Percentiles rank a stretch among this genome's conserved stretches.
phyloP scores from a whole-genome alignment of 2,329 filamentous ascomycete genomes.

The Fusarium nanum region DNA sequence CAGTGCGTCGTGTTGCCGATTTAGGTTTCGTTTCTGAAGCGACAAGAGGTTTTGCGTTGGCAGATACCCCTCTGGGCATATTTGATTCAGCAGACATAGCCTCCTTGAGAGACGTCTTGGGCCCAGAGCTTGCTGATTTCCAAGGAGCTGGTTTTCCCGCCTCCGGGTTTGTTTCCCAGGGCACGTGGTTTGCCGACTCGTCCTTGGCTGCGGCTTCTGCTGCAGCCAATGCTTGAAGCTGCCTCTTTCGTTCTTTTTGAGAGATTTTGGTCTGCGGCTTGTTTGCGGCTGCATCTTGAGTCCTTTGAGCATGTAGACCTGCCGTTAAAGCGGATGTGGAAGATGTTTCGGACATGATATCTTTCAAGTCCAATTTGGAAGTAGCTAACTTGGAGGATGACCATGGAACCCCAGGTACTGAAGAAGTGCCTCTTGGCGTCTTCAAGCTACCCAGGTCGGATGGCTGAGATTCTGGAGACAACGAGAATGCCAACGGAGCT shows the following conservation, averaged over 20 bases:
- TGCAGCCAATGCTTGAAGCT: slow-evolving; percentile 74
- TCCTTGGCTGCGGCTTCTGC: slow-evolving; percentile 55
- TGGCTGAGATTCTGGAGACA: slow-evolving; percentile 34
- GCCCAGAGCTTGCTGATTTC: slow-evolving; percentile 67
- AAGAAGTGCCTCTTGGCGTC: slow-evolving; percentile 6
- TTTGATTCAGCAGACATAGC: slow-evolving; percentile 53
- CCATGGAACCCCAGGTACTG: slow-evolving; percentile 60
- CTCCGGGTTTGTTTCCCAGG: slow-evolving; percentile 58
- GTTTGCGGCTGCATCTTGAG: slow-evolving; percentile 54
- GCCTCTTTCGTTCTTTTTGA: slow-evolving; percentile 90
- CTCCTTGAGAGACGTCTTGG: slow-evolving; percentile 64
- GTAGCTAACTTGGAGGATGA: slow-evolving; percentile 63
- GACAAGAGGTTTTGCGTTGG: slow-evolving; percentile 57
- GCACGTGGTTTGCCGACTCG: slow-evolving; percentile 49
- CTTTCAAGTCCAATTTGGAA: slow-evolving; percentile 77
- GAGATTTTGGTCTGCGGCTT: slow-evolving; percentile 73
- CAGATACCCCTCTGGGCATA: slow-evolving; percentile 45
- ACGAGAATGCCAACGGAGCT: slow-evolving; percentile 27
- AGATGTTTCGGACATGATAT: slow-evolving; percentile 76
- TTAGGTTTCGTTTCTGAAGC: slow-evolving; percentile 56
- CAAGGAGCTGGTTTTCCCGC: slow-evolving; percentile 68
- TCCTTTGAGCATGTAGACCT: slow-evolving; percentile 63
- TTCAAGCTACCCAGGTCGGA: slow-evolving; percentile 13
- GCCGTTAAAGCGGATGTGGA: slow-evolving; percentile 65
- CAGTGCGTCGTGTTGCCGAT: slow-evolving; percentile 60